These are phyloP conservation scores for Vinca minor DNA, from an alignment of 257 asterid genomes.

Conservation along the genomic window DNA sequence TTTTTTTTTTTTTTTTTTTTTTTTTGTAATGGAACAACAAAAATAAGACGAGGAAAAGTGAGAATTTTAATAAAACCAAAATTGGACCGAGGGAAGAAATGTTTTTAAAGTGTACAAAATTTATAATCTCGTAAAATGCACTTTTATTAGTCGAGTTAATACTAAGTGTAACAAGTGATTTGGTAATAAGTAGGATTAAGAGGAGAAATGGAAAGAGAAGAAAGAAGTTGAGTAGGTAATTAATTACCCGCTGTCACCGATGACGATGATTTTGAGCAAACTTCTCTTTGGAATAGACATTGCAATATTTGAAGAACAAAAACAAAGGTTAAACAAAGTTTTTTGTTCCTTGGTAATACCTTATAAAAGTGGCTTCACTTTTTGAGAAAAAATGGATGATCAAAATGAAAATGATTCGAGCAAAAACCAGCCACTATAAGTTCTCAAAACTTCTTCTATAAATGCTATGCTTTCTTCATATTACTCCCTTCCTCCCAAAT, in stretches of 20 bases:
- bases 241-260: slow-evolving; percentile 92
- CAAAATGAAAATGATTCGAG: not conserved
- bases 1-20: too few species aligned
- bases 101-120: too few species aligned
- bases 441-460: slow-evolving; percentile 9
- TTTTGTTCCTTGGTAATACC: not conserved
- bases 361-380: not conserved
- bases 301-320: not conserved
- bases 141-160: not conserved
- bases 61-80: too few species aligned
- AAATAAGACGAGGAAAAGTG: too few species aligned
- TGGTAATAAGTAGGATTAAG: not conserved
- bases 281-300: slow-evolving; percentile 45
- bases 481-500: too few species aligned
- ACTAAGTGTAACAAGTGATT: not conserved
- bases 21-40: too few species aligned
- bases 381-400: not conserved
- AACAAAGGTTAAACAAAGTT: not conserved
- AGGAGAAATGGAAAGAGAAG: not conserved
- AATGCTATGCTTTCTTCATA: slow-evolving; percentile 4
- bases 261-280: slow-evolving; percentile 76
- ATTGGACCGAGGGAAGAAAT: too few species aligned
- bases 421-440: not conserved
- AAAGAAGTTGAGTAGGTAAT: not conserved
- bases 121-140: too few species aligned